These are phyloP conservation scores for Chlamydomonas sphaeroides DNA, from an alignment of 139 green algal species.

Conservation along the genomic window DNA sequence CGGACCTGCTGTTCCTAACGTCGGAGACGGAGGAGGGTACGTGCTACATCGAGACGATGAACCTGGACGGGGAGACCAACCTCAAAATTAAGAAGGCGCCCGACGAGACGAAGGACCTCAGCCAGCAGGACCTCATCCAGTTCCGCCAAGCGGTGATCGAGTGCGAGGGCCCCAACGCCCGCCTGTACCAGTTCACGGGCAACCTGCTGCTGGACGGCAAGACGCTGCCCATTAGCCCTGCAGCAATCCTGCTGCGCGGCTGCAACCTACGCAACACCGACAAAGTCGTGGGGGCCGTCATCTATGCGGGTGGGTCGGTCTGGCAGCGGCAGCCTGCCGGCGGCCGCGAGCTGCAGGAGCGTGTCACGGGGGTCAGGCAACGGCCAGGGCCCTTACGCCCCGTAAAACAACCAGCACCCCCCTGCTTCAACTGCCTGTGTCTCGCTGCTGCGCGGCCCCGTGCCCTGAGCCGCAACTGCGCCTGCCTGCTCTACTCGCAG, in stretches of 20 bases:
- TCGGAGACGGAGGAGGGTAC: conserved; percentile 74
- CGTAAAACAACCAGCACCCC: too few relatives aligned
- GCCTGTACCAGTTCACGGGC: conserved; percentile 89
- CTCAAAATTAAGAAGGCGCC: conserved; percentile 89
- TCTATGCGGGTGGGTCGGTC: conserved; percentile 92
- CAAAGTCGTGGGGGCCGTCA: conserved; percentile 78
- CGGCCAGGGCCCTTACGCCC: too few relatives aligned
- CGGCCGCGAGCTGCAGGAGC: too few relatives aligned
- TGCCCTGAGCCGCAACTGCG: too few relatives aligned
- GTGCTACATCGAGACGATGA: conserved; percentile 92
- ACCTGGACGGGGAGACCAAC: conserved; percentile 96
- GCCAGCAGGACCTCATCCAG: conserved; percentile 50
- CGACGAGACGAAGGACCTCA: conserved; percentile 70
- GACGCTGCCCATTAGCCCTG: conserved; percentile 65
- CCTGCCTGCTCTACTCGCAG: too few relatives aligned
- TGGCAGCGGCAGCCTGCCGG: too few relatives aligned
- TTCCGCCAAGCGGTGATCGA: conserved; percentile 61
- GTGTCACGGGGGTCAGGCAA: too few relatives aligned
- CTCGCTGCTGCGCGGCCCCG: too few relatives aligned
- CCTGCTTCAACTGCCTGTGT: too few relatives aligned
- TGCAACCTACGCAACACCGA: conserved; percentile 90
- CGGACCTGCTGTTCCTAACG: conserved; percentile 87
- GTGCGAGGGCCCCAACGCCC: conserved; percentile 88
- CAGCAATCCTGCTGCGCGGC: conserved; percentile 80
- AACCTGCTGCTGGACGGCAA: conserved; percentile 66